These are phyloP conservation scores for Solanum ahanhuiri DNA, from an alignment of 257 asterid species.

Conservation along the genomic window DNA sequence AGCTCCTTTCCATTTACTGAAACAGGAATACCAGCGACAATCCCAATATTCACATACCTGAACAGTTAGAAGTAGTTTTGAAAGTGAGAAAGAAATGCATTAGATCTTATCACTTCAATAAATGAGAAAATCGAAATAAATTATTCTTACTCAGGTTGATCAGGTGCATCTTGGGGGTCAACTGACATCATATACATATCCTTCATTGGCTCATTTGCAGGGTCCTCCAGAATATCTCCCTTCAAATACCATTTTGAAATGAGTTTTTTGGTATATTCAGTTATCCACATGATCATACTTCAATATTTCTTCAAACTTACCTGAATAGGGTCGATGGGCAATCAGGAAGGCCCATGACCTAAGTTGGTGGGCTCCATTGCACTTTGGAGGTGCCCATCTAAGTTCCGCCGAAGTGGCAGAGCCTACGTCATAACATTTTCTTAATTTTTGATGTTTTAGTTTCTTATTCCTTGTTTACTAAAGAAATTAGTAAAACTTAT, in stretches of 20 bases:
- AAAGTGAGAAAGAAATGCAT: not conserved
- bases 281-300: not conserved
- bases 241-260: constrained; percentile 3
- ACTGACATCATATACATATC: constrained; percentile 92
- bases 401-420: not conserved
- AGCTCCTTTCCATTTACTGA: constrained; percentile 63
- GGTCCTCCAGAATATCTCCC: constrained; percentile 96
- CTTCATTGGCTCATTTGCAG: constrained; percentile 83
- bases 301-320: not conserved
- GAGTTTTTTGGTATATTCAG: not conserved
- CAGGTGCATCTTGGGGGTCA: constrained; percentile 75
- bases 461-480: not conserved
- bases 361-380: not conserved
- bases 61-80: not conserved
- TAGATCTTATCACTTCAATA: not conserved
- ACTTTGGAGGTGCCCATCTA: not conserved
- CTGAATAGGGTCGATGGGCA: not conserved
- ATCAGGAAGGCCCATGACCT: not conserved
- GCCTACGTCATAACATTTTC: not conserved
- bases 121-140: not conserved
- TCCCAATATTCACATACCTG: constrained; percentile 73
- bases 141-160: constrained; percentile 67
- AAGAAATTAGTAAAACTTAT: not conserved
- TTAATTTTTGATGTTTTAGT: not conserved
- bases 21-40: constrained; percentile 66